phyloP scores from a whole-genome alignment of 345 rosid genomes.

The Sapria himalayana region DNA sequence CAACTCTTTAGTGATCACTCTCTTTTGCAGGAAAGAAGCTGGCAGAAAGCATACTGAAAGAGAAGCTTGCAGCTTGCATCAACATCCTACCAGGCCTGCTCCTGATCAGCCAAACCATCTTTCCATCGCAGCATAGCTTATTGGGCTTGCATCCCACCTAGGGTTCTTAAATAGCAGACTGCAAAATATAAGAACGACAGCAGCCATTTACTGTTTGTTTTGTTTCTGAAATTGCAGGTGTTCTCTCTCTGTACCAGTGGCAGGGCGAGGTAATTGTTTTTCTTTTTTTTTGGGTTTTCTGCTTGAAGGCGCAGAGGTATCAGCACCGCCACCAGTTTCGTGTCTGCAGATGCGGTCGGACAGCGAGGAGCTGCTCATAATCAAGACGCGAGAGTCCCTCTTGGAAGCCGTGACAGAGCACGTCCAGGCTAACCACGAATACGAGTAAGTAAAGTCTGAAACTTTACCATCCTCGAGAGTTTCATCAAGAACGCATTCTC shows the following conservation, averaged over 20 bases:
- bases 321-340: no score
- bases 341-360: slow-evolving; percentile 55
- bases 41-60: slow-evolving; percentile 64
- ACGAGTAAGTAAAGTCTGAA: slow-evolving; percentile 60
- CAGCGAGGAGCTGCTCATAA: slow-evolving; percentile 69
- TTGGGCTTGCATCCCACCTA: no score
- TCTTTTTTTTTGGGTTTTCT: no score
- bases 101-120: slow-evolving; percentile 1
- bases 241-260: slow-evolving; percentile 24
- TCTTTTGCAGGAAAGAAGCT: slow-evolving; percentile 55
- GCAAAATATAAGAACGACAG: no score
- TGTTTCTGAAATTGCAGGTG: neutral
- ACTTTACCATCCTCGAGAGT: slow-evolving; percentile 5
- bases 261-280: slow-evolving; percentile 95
- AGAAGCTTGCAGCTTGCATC: slow-evolving; percentile 84
- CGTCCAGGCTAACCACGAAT: slow-evolving; percentile 82
- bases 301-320: no score
- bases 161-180: no score
- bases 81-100: slow-evolving; percentile 61
- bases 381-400: slow-evolving; percentile 79
- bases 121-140: no score
- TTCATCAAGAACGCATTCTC: neutral
- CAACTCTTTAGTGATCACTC: no score
- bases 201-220: no score
- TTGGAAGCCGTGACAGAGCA: slow-evolving; percentile 61